Conservation (phyloP, 2,329 filamentous ascomycete species). For the Cladosporium sp. region DNA sequence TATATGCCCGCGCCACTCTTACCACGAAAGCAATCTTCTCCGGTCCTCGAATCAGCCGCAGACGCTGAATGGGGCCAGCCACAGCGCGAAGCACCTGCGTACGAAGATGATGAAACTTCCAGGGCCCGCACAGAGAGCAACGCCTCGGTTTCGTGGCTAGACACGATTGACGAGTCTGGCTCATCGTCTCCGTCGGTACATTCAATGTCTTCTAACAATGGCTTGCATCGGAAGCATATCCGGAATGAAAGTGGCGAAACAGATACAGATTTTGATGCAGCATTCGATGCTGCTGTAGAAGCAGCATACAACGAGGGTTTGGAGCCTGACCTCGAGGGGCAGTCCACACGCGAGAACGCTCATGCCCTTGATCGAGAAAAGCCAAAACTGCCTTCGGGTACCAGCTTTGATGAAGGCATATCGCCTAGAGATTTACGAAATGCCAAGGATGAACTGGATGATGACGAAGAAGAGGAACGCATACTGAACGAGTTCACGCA, state of each 20-base stretch:
- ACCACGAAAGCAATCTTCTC: conserved; percentile 55
- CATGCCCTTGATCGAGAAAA: conserved; percentile 18
- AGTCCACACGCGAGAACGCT: conserved; percentile 28
- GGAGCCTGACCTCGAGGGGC: conserved; percentile 60
- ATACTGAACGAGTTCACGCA: conserved; percentile 79
- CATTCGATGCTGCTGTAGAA: conserved; percentile 90
- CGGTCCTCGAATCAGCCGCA: conserved; percentile 22
- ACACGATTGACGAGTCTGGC: conserved; percentile 71
- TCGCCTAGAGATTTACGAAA: conserved; percentile 1
- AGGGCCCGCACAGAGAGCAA: conserved; percentile 19
- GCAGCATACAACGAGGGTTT: conserved; percentile 91
- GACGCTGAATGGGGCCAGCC: neutral
- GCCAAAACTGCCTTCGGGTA: conserved; percentile 17
- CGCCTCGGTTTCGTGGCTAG: conserved; percentile 36
- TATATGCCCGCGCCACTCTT: conserved; percentile 70
- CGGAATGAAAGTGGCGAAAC: conserved; percentile 65
- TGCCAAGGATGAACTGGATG: conserved; percentile 15
- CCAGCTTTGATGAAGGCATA: neutral
- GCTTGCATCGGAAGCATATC: conserved; percentile 64
- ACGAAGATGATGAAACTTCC: neutral
- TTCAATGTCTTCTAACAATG: conserved; percentile 69
- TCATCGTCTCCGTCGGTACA: conserved; percentile 80
- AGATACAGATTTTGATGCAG: conserved; percentile 88
- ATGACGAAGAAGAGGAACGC: conserved; percentile 46
- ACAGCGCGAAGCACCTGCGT: neutral